Evolutionary conservation across 495 filamentous ascomycete species (phyloP).

Genomic region (Penicillium parvum): DNA sequence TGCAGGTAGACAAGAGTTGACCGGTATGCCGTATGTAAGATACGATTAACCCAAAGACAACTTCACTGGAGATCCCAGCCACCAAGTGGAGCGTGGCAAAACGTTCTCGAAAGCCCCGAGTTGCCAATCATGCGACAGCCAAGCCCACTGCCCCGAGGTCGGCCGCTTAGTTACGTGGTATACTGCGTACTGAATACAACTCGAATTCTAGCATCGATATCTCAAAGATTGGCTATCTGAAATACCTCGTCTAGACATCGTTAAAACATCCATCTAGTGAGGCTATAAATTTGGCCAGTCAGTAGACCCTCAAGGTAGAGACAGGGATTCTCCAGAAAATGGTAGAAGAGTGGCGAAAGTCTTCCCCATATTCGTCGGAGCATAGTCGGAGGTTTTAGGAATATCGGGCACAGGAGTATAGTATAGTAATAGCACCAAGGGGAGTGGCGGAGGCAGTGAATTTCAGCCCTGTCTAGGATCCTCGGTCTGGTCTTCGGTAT

Average conservation of each 20-base stretch:
- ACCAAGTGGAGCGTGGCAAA: constrained; percentile 37
- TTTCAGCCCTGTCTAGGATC: constrained; percentile 31
- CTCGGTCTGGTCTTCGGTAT: too few species aligned
- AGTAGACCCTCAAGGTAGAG: neutral
- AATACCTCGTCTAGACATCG: too few species aligned
- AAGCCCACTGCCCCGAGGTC: constrained; percentile 30
- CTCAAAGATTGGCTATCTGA: constrained; percentile 14
- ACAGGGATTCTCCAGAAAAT: constrained; percentile 19
- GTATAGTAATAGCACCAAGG: neutral
- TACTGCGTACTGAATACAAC: too few species aligned
- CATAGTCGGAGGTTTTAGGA: constrained; percentile 39
- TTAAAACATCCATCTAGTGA: neutral
- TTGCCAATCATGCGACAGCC: constrained; percentile 10
- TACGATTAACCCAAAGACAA: constrained; percentile 13
- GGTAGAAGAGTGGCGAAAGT: constrained; percentile 17
- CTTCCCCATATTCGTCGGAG: constrained; percentile 20
- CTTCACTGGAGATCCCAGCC: constrained; percentile 13
- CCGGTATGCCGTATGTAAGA: constrained; percentile 1
- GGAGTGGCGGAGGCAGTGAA: constrained; percentile 21
- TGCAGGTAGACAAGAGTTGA: neutral
- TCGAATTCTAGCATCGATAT: too few species aligned
- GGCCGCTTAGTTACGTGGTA: constrained; percentile 22
- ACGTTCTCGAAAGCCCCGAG: constrained; percentile 29
- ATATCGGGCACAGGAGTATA: too few species aligned
- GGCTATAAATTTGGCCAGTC: neutral